These are phyloP conservation scores for Chaetomium sp. DNA, from an alignment of 2,329 filamentous ascomycete species.

Conservation along the genomic window DNA sequence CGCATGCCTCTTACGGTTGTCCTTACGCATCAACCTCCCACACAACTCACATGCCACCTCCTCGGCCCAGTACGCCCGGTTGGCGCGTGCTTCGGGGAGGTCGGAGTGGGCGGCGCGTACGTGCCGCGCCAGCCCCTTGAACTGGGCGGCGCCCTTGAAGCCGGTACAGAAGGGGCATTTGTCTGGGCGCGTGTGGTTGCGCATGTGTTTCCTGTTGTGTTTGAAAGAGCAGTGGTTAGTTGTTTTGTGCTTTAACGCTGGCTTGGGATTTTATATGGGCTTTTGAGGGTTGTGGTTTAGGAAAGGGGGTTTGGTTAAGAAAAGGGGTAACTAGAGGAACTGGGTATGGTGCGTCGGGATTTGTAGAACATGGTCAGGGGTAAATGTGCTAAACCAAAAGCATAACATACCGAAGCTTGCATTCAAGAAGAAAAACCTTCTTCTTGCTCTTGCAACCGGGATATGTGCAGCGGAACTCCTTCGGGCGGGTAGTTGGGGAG, in stretches of 20 bases:
- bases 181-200: slow-evolving; percentile 3
- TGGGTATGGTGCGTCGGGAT: too few species aligned
- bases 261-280: background rate
- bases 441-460: slow-evolving; percentile 2
- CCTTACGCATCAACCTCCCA: background rate
- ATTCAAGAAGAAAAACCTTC: background rate
- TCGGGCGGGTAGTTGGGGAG: background rate
- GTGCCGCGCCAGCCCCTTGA: slow-evolving; percentile 11
- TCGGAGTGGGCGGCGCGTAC: background rate
- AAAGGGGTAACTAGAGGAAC: background rate
- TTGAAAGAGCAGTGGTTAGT: background rate
- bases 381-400: background rate
- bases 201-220: slow-evolving; percentile 3
- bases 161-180: slow-evolving; percentile 3
- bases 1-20: slow-evolving; percentile 3
- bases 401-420: background rate
- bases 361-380: too few species aligned
- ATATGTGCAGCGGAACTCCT: background rate
- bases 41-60: background rate
- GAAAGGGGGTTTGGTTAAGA: background rate
- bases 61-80: background rate
- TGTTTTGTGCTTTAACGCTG: background rate
- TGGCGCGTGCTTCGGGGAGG: background rate
- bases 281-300: background rate
- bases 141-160: slow-evolving; percentile 1